Evolutionary conservation across 2,329 filamentous ascomycete species (phyloP), one percentile per base, ranked within the genome.

Genomic region (Harringtonia lauricola): DNA sequence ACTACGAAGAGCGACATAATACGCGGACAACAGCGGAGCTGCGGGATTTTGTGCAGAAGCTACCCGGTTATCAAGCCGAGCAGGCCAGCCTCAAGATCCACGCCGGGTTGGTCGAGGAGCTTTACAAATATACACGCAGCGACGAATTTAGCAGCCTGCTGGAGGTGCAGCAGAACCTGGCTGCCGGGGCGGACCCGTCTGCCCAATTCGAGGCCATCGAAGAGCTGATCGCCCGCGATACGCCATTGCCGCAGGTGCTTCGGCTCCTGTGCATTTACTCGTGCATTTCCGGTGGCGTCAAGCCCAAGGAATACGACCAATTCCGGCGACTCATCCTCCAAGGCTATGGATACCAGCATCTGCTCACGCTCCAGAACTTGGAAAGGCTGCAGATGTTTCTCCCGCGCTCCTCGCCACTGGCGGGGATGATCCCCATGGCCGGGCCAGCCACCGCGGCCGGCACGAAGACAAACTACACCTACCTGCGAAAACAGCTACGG

Each of bases 161-260:
- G 2, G 92, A 96, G 64, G 85, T 96, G 5, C 92, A 98, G 59
- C 92, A 98, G 59, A 95, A 94, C 57, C 75, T 96, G 36, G 89
- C 88, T 21, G 89, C 89, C 0, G 90, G 90, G 28, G 80, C 86
- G 10, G 92, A 96, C 59, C 85, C 90, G 8, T 85, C 80, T 13
- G 85, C 84, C 21, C 88, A 96, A 57, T 86, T 95, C 55, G 87
- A 95, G 41, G 79, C 79, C 3, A 89, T 98, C 41, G 89, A 94
- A 60, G 92, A 98, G 60, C 72, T 98, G n/a, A 94, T 98, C 52
- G 82, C 88, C 13, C 83, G 89, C 48, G 83, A 89, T 53, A 79
- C 85, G 0, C 83, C 90, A 0, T 64, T 98, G 3, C 69, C 79
- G n/a, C 83, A 86, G 39, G 79, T 95, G 7, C 71, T 98, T 13